phyloP scores from a whole-genome alignment of 768 basidiomycete genomes.

The Vararia minispora region DNA sequence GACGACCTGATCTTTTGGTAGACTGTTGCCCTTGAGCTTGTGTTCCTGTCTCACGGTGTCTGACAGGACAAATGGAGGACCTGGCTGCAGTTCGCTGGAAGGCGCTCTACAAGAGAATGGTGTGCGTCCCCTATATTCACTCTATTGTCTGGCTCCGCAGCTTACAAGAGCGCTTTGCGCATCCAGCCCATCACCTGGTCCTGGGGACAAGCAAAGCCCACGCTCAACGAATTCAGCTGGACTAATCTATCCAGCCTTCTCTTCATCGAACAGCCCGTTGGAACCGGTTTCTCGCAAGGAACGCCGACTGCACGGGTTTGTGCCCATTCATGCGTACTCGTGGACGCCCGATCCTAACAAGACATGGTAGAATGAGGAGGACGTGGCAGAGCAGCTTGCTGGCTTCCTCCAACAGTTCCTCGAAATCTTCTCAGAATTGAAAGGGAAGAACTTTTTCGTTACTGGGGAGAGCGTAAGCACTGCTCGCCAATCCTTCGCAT shows the following conservation, averaged over 20 bases:
- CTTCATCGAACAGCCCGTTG: slow-evolving; percentile 73
- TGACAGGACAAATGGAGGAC: slow-evolving; percentile 69
- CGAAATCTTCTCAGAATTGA: slow-evolving; percentile 61
- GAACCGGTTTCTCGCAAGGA: slow-evolving; percentile 70
- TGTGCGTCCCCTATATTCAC: slow-evolving; percentile 27
- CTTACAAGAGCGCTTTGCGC: background rate
- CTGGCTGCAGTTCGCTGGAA: slow-evolving; percentile 66
- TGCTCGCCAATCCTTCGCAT: background rate
- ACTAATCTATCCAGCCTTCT: slow-evolving; percentile 68
- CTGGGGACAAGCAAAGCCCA: slow-evolving; percentile 51
- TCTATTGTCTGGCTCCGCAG: background rate
- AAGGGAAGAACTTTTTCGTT: slow-evolving; percentile 60
- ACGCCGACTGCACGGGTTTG: slow-evolving; percentile 39
- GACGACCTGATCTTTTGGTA: slow-evolving; percentile 74
- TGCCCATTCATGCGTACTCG: background rate
- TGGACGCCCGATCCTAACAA: too few species aligned
- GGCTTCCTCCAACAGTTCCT: slow-evolving; percentile 71
- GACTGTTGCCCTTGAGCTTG: background rate
- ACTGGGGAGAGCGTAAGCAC: slow-evolving; percentile 62
- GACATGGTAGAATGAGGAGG: slow-evolving; percentile 33
- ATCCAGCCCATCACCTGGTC: slow-evolving; percentile 58
- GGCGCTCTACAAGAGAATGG: slow-evolving; percentile 69
- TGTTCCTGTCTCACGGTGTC: background rate
- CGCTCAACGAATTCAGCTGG: slow-evolving; percentile 60
- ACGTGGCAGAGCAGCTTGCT: slow-evolving; percentile 42